These are phyloP conservation scores for Metarhizium sp. DNA, from an alignment of 2,329 filamentous ascomycete species.

Conservation along the genomic window DNA sequence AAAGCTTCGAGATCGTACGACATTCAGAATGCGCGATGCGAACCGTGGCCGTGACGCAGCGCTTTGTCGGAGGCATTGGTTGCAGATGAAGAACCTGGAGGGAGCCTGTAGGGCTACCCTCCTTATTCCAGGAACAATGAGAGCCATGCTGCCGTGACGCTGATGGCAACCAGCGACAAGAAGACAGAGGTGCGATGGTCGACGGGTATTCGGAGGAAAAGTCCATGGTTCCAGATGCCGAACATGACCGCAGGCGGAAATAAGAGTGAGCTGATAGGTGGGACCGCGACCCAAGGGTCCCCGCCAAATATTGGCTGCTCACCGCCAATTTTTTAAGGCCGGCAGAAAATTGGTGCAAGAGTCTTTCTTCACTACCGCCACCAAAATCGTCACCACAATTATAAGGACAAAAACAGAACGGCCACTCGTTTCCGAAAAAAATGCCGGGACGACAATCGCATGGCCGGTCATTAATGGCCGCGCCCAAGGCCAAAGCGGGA, in stretches of 20 bases:
- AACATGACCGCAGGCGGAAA: conserved; percentile 4
- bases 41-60: conserved; percentile 15
- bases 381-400: background rate
- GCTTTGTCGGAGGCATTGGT: conserved; percentile 35
- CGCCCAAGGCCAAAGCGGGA: conserved; percentile 21
- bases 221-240: no score
- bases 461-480: conserved; percentile 39
- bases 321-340: conserved; percentile 20
- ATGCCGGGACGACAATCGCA: conserved; percentile 54
- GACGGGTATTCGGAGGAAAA: background rate
- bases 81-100: conserved; percentile 33
- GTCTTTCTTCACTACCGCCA: conserved; percentile 1
- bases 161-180: background rate
- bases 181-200: background rate
- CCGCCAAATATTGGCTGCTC: conserved; percentile 15
- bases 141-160: conserved; percentile 24
- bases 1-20: conserved; percentile 29
- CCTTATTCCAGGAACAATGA: conserved; percentile 32
- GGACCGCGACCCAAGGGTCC: conserved; percentile 11
- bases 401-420: background rate
- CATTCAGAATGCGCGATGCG: conserved; percentile 29
- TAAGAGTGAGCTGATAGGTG: conserved; percentile 22
- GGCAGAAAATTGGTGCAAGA: conserved; percentile 20
- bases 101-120: conserved; percentile 29
- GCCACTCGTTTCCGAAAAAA: conserved; percentile 5